Base-by-base conservation (phyloP, 345 rosid species). In the Dipteronia dyeriana region DNA sequence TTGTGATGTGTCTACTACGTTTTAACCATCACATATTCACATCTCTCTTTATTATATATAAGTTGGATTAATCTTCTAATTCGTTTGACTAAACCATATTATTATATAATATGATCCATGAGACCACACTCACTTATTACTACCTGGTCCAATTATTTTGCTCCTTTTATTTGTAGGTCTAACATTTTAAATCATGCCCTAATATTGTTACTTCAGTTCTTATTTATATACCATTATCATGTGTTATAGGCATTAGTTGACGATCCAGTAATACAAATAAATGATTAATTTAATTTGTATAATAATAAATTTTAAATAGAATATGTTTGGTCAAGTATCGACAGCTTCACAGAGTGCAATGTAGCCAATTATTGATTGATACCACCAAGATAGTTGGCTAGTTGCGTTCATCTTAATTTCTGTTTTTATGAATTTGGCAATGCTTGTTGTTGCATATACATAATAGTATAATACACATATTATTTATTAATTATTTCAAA, bases 21-120 rank as follows among this genome's bases (percentile, higher is more conserved):
- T 47, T 57, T 57, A 57, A 57, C 61, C 23, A 57, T 57, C 61
- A 57, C 61, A 19, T 57, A 23, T 57, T 57, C 61, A 57, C 61
- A 19, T 57, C 61, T 57, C 11, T 57, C 62, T 19, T 57, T 17
- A 57, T 57, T 20, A 57, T 39, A 17, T 20, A 57, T 39, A 17
- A 17, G 23, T 47, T 47, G 53, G 16, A 47, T 47, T 47, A 12
- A 45, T 45, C 12, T 45, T 45, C 51, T 1, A 26, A 31, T 49
- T 13, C 53, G 3, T 49, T 12, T 3, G 53, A 47, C 14, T 49
- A 13, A 47, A 47, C 53, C 14, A 13, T 47, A 47, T 47, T 13
- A 49, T 2, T 49, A 13, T 49, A 49, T 47, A 45, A 45, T 10
- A 45, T 45, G 51, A 45, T 45, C 13, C 17, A 57, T 1, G 11